A percentile compares a stretch with the other conserved stretches of the same genome.
Evolutionary conservation across 1,284 basidiomycete species (phyloP).

Genomic region (Rhodotorula sp.): DNA sequence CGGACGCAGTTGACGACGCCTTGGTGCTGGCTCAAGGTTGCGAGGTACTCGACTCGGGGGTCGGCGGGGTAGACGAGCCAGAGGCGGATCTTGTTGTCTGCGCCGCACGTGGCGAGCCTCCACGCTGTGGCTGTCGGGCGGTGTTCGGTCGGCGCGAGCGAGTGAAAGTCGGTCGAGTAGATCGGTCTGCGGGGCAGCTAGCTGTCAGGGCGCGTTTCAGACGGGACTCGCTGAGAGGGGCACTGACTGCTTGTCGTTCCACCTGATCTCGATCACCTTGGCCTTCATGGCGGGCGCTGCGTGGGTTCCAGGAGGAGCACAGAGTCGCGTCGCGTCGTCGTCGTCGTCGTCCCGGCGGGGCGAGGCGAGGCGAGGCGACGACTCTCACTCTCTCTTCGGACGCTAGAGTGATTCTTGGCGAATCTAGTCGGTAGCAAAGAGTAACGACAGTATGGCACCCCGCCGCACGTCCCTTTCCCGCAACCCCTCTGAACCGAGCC

Average conservation of each 20-base stretch:
- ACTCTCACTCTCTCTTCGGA: too few species aligned
- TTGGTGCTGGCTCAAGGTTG: constrained; percentile 88
- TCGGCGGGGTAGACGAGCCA: constrained; percentile 81
- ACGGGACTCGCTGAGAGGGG: constrained; percentile 45
- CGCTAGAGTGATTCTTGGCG: too few species aligned
- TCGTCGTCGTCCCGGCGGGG: neutral
- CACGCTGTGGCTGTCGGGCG: constrained; percentile 59
- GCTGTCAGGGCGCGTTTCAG: too few species aligned
- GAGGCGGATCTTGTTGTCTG: constrained; percentile 91
- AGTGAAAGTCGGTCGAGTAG: constrained; percentile 91
- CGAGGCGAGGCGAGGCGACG: too few species aligned
- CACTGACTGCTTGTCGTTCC: constrained; percentile 74
- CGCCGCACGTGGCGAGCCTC: constrained; percentile 88
- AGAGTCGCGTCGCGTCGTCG: neutral
- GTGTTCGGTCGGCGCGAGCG: constrained; percentile 54
- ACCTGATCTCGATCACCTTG: constrained; percentile 70
- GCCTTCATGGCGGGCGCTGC: constrained; percentile 21
- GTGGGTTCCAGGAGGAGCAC: neutral
- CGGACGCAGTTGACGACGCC: constrained; percentile 95
- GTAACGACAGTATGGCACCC: constrained; percentile 12
- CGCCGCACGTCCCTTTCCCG: constrained; percentile 2
- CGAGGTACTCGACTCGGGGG: constrained; percentile 92
- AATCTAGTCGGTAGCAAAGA: too few species aligned
- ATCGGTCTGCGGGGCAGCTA: constrained; percentile 59
- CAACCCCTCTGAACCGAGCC: neutral